These are phyloP conservation scores for Rubroboletus satanas DNA, from an alignment of 768 basidiomycete species.

Conservation along the genomic window DNA sequence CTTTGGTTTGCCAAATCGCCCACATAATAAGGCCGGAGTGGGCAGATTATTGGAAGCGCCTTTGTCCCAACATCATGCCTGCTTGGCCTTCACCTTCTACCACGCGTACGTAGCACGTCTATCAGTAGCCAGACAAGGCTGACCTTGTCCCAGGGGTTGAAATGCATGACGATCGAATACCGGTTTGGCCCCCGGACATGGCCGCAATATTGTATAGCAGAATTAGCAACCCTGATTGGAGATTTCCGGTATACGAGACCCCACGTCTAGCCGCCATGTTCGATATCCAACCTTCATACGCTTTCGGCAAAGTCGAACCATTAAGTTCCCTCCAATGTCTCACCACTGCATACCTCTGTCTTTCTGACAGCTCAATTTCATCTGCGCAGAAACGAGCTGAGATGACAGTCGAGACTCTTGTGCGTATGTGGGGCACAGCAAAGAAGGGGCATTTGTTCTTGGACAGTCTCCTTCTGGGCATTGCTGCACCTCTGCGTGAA, in stretches of 20 bases:
- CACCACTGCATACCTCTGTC: conserved; percentile 51
- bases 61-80: conserved; percentile 60
- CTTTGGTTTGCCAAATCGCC: conserved; percentile 61
- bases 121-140: neutral
- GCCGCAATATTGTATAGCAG: conserved; percentile 57
- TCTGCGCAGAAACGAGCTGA: conserved; percentile 65
- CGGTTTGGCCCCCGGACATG: conserved; percentile 77
- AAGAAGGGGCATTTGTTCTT: conserved; percentile 47
- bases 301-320: conserved; percentile 61
- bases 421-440: conserved; percentile 37
- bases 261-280: conserved; percentile 48
- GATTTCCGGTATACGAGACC: conserved; percentile 43
- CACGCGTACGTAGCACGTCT: conserved; percentile 18
- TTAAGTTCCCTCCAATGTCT: conserved; percentile 51
- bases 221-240: conserved; percentile 67
- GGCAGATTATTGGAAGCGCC: conserved; percentile 89
- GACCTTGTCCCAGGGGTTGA: conserved; percentile 36
- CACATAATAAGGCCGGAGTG: conserved; percentile 72
- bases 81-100: conserved; percentile 54
- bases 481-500: conserved; percentile 78
- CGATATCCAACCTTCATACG: conserved; percentile 50
- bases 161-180: conserved; percentile 62
- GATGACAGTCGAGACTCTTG: conserved; percentile 54
- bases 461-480: conserved; percentile 59
- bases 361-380: conserved; percentile 50